A percentile compares a stretch with the other conserved stretches of the same genome.
phyloP scores from a whole-genome alignment of 140 eudicot species.

The Bidens hawaiensis region DNA sequence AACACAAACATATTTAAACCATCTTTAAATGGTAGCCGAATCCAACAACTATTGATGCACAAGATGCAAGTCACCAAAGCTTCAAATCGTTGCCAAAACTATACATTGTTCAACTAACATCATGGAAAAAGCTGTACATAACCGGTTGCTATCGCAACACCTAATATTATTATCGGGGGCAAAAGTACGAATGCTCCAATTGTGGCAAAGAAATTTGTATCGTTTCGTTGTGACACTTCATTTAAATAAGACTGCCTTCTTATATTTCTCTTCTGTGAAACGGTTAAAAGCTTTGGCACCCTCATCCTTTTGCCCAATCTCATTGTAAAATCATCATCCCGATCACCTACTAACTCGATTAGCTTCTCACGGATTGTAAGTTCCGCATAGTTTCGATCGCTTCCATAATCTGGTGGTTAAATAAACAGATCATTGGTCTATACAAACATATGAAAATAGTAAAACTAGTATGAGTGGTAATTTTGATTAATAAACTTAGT shows the following conservation, averaged over 20 bases:
- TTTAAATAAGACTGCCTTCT: constrained; percentile 74
- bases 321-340: constrained; percentile 81
- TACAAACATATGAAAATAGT: background rate
- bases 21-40: background rate
- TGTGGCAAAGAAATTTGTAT: constrained; percentile 72
- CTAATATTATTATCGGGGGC: constrained; percentile 83
- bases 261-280: constrained; percentile 90
- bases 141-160: constrained; percentile 78
- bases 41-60: background rate
- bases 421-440: background rate
- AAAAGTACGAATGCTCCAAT: constrained; percentile 89
- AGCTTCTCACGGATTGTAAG: constrained; percentile 79
- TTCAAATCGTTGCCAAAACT: background rate
- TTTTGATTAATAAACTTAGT: background rate
- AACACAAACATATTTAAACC: background rate
- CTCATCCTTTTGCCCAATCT: constrained; percentile 77
- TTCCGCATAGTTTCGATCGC: constrained; percentile 38
- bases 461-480: background rate
- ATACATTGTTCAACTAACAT: constrained; percentile 23
- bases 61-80: background rate
- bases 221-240: constrained; percentile 88
- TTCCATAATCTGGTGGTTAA: constrained; percentile 45
- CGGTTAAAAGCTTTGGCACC: constrained; percentile 81
- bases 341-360: constrained; percentile 58
- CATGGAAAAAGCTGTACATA: constrained; percentile 96